phyloP scores from a whole-genome alignment of 164 flowering plant genomes.

The Paratinospora sagittata region DNA sequence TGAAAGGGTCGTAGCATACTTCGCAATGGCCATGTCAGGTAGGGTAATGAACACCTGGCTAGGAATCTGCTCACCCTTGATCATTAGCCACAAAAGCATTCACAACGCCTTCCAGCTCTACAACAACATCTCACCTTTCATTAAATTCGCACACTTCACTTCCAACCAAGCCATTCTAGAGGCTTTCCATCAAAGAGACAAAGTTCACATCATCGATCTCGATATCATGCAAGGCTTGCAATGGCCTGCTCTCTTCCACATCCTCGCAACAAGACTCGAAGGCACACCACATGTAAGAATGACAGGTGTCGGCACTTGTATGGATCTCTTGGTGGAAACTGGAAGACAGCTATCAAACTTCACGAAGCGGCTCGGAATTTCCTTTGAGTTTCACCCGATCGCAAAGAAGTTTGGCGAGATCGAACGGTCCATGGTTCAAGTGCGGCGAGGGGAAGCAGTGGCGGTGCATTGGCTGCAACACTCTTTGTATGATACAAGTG shows the following conservation, averaged over 20 bases:
- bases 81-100: conserved; percentile 34
- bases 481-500: conserved; percentile 52
- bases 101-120: conserved; percentile 49
- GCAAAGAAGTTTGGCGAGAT: conserved; percentile 43
- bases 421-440: conserved; percentile 27
- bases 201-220: conserved; percentile 67
- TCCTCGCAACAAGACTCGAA: conserved; percentile 52
- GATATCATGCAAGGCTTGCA: conserved; percentile 83
- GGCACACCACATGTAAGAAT: conserved; percentile 61
- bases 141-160: conserved; percentile 74
- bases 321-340: conserved; percentile 45
- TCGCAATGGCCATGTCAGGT: conserved; percentile 58
- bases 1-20: conserved; percentile 65
- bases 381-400: conserved; percentile 62
- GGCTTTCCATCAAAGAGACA: conserved; percentile 42
- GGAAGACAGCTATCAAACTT: conserved; percentile 58
- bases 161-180: conserved; percentile 79
- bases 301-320: conserved; percentile 57
- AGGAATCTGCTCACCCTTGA: conserved; percentile 52
- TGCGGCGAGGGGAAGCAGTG: conserved; percentile 44
- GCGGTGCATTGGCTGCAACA: conserved; percentile 72
- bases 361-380: conserved; percentile 53
- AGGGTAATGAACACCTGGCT: conserved; percentile 69
- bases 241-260: conserved; percentile 76
- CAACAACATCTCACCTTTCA: conserved; percentile 57